These are phyloP conservation scores for Centella asiatica DNA, from an alignment of 129 eudicot species.

Conservation along the genomic window DNA sequence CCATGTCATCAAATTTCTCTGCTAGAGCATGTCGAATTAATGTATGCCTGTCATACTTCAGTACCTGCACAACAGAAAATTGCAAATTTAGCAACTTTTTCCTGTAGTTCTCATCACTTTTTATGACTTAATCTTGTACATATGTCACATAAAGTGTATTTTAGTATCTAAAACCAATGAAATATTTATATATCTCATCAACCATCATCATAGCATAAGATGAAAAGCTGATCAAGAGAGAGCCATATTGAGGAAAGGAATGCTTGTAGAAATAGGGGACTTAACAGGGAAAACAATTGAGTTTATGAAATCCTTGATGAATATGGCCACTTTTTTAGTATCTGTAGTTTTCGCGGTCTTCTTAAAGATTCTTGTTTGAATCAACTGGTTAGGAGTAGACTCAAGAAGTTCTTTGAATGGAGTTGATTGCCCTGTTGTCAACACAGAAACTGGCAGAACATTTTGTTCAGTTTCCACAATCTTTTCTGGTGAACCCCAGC, in stretches of 20 bases:
- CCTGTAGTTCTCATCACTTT: too few species aligned
- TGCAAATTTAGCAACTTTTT: constrained; percentile 4
- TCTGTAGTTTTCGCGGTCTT: constrained; percentile 6
- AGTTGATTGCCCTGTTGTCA: constrained; percentile 1
- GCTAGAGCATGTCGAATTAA: constrained; percentile 16
- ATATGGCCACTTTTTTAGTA: neutral
- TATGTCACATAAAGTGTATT: neutral
- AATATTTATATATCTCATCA: neutral
- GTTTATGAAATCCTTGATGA: neutral
- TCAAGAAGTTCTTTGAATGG: constrained; percentile 7
- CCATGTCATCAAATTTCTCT: constrained; percentile 16
- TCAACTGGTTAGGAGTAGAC: constrained; percentile 13
- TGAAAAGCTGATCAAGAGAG: neutral
- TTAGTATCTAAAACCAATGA: too few species aligned
- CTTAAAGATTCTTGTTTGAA: constrained; percentile 7
- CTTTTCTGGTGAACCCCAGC: constrained; percentile 8
- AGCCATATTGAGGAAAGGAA: too few species aligned
- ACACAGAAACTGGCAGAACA: neutral
- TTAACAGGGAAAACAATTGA: constrained; percentile 16
- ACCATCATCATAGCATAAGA: neutral
- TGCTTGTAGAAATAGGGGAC: too few species aligned
- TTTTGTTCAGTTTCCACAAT: constrained; percentile 7
- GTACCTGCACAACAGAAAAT: too few species aligned
- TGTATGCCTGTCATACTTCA: constrained; percentile 11
- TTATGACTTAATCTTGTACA: neutral